These are phyloP conservation scores for Saraca asoca DNA, from an alignment of 331 rosid species.

Conservation along the genomic window DNA sequence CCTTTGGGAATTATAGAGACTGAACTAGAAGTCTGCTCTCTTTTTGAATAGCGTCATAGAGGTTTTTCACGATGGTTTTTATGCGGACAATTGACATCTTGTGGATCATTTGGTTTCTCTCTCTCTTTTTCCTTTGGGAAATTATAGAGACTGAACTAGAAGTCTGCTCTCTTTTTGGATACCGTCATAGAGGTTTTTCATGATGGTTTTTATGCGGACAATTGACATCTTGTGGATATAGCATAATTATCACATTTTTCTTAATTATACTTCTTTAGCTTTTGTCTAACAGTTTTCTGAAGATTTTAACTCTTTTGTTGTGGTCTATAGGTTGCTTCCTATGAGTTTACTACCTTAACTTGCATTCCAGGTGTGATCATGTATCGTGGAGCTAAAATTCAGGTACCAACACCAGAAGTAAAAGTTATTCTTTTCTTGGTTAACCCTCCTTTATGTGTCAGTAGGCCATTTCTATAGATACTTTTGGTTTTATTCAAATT, in stretches of 20 bases:
- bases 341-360: conserved; percentile 94
- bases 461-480: too few species aligned
- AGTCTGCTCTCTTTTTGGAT: not conserved
- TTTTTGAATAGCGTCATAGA: not conserved
- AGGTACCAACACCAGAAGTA: conserved; percentile 47
- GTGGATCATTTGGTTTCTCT: not conserved
- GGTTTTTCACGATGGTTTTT: not conserved
- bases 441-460: not conserved
- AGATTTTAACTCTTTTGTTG: conserved; percentile 20
- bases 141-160: not conserved
- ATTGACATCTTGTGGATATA: not conserved
- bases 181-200: not conserved
- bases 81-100: not conserved
- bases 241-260: conserved; percentile 1
- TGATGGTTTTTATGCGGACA: not conserved
- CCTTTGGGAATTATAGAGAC: not conserved
- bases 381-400: conserved; percentile 94
- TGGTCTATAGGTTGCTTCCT: conserved; percentile 86
- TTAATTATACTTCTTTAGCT: conserved; percentile 22
- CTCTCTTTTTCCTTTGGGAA: not conserved
- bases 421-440: conserved; percentile 12
- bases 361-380: conserved; percentile 98
- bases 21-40: not conserved
- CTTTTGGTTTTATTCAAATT: not conserved
- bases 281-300: conserved; percentile 33